phyloP scores from a whole-genome alignment of 192 early-diverging fungal species.

The Backusella circina region DNA sequence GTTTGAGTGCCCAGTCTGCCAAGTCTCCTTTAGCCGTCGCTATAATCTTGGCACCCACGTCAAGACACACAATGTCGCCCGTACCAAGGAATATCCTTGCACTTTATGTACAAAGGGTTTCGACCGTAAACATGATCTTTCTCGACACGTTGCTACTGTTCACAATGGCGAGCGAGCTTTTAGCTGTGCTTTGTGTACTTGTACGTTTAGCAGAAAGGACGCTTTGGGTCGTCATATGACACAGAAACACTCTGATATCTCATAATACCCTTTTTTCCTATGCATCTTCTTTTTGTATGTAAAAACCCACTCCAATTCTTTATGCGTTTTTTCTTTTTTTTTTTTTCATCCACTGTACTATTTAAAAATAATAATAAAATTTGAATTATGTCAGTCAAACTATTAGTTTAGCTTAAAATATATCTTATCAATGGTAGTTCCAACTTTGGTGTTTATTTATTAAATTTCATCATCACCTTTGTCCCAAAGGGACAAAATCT shows the following conservation, averaged over 20 bases:
- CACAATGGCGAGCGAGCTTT: constrained; percentile 63
- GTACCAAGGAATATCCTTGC: constrained; percentile 57
- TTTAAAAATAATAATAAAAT: not conserved
- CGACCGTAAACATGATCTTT: constrained; percentile 72
- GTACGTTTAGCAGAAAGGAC: constrained; percentile 63
- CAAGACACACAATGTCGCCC: constrained; percentile 59
- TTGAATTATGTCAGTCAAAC: not conserved
- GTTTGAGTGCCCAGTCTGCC: constrained; percentile 54
- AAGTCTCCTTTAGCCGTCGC: constrained; percentile 67
- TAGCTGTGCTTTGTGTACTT: constrained; percentile 48
- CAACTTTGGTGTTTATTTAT: too few relatives aligned
- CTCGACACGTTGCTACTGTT: constrained; percentile 63
- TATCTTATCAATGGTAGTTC: too few relatives aligned
- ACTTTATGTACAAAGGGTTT: constrained; percentile 62
- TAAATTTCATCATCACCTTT: too few relatives aligned
- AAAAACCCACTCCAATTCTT: not conserved
- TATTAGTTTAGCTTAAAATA: too few relatives aligned
- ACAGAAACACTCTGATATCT: not conserved
- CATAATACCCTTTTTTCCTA: not conserved
- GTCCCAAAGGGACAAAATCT: too few relatives aligned
- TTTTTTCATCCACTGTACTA: not conserved
- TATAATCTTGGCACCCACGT: constrained; percentile 83
- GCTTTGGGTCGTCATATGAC: constrained; percentile 56
- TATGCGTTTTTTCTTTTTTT: not conserved
- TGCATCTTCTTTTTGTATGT: not conserved